Conservation (phyloP, 768 basidiomycete genomes). For the Gelatoporia subvermispora region DNA sequence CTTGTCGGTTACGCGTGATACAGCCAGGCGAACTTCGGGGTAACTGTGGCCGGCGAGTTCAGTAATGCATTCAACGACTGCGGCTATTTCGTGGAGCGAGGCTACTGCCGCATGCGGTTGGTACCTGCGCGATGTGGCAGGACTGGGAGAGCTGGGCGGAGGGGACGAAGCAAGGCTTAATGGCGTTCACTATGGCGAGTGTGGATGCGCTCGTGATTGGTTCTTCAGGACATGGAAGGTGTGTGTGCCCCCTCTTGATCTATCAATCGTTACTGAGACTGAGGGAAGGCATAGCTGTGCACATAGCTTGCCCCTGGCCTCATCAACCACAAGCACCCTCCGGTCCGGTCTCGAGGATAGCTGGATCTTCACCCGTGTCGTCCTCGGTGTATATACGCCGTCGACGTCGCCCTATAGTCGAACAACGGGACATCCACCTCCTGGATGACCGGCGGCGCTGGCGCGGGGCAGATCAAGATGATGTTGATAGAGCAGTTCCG, state of each 20-base stretch:
- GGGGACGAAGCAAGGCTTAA: constrained; percentile 45
- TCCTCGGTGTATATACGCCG: constrained; percentile 57
- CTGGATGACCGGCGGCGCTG: constrained; percentile 63
- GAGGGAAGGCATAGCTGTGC: no score
- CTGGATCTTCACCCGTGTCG: constrained; percentile 64
- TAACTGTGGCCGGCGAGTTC: constrained; percentile 73
- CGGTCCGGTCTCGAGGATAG: constrained; percentile 62
- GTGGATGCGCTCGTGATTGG: constrained; percentile 65
- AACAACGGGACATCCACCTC: constrained; percentile 52
- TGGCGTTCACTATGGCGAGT: constrained; percentile 44
- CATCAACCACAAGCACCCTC: constrained; percentile 40
- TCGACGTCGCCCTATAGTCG: constrained; percentile 38
- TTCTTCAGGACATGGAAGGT: constrained; percentile 84
- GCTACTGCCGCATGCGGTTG: constrained; percentile 9
- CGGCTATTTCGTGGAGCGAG: constrained; percentile 39
- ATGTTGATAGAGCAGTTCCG: constrained; percentile 35
- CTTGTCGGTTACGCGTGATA: constrained; percentile 1
- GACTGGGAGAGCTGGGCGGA: constrained; percentile 47
- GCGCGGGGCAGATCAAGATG: constrained; percentile 41
- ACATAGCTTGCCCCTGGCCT: constrained; percentile 50
- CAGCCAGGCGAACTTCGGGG: constrained; percentile 52
- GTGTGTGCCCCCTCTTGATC: not conserved
- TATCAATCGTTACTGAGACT: not conserved
- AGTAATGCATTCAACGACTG: constrained; percentile 62
- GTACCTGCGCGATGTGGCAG: constrained; percentile 36